Evolutionary conservation across 371 early-diverging fungal species (phyloP).

Genomic region (Mucor velutinosus): DNA sequence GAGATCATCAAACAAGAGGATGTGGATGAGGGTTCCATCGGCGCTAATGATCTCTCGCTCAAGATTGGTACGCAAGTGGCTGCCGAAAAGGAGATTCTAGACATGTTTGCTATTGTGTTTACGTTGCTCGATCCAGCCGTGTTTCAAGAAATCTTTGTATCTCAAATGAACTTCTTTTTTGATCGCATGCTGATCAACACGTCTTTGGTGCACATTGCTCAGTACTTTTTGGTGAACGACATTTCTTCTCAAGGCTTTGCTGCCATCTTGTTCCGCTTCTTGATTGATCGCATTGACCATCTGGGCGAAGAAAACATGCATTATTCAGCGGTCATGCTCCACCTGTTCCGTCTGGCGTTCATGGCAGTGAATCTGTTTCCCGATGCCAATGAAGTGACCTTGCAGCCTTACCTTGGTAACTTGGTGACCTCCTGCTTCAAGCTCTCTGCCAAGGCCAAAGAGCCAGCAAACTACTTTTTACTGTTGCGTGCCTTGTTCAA

Average conservation of each 20-base stretch:
- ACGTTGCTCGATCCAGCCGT: conserved; percentile 86
- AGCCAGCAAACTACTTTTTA: conserved; percentile 91
- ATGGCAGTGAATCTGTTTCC: conserved; percentile 95
- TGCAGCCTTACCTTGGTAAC: conserved; percentile 87
- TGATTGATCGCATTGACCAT: conserved; percentile 83
- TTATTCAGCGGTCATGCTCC: conserved; percentile 81
- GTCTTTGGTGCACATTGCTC: conserved; percentile 82
- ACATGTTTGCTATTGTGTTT: conserved; percentile 89
- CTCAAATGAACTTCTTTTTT: conserved; percentile 90
- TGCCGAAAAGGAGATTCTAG: conserved; percentile 89
- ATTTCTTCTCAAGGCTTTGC: conserved; percentile 78
- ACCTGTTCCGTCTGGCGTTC: conserved; percentile 92
- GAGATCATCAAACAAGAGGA: conserved; percentile 12
- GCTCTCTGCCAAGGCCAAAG: conserved; percentile 78
- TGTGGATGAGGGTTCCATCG: conserved; percentile 21
- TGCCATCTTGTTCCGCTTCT: conserved; percentile 74
- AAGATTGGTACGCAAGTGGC: conserved; percentile 60
- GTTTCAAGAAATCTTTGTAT: conserved; percentile 93
- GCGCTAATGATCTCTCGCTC: conserved; percentile 29
- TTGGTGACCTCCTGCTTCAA: conserved; percentile 92
- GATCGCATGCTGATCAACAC: conserved; percentile 83
- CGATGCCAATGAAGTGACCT: conserved; percentile 87
- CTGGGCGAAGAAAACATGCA: conserved; percentile 80
- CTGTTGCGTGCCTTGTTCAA: conserved; percentile 90
- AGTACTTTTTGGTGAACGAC: conserved; percentile 85